A percentile compares a stretch with the other conserved stretches of the same genome.
Evolutionary conservation across 306 rosid species (phyloP).

Genomic region (Glycine tomentella): DNA sequence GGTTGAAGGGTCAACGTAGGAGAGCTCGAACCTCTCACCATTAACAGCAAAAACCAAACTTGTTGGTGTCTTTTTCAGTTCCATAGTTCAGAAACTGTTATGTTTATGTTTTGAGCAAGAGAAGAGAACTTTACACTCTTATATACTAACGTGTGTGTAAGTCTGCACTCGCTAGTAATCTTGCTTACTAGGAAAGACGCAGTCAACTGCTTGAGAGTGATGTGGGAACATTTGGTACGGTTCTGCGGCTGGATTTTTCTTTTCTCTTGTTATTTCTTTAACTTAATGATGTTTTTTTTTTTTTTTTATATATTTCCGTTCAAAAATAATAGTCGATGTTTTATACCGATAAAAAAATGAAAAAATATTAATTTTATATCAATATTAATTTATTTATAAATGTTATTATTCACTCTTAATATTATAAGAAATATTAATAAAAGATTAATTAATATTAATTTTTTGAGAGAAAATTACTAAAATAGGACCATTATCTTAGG

Average conservation of each 20-base stretch:
- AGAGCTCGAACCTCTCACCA: slow-evolving; percentile 68
- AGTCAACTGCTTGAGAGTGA: not conserved
- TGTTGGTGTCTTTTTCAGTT: slow-evolving; percentile 7
- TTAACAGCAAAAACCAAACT: slow-evolving; percentile 73
- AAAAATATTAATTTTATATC: too few relatives aligned
- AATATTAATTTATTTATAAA: too few relatives aligned
- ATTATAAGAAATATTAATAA: too few relatives aligned
- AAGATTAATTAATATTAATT: too few relatives aligned
- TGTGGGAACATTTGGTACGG: not conserved
- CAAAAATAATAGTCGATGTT: too few relatives aligned
- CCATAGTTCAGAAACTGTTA: slow-evolving; percentile 45
- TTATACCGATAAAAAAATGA: too few relatives aligned
- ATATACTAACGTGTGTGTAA: not conserved
- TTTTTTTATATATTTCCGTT: too few relatives aligned
- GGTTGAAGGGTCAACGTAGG: slow-evolving; percentile 66
- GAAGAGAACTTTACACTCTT: not conserved
- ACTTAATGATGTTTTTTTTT: too few relatives aligned
- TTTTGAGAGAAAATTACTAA: too few relatives aligned
- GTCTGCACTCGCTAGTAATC: not conserved
- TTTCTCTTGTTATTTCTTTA: too few relatives aligned
- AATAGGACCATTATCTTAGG: too few relatives aligned
- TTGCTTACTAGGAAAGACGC: not conserved
- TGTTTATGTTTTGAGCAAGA: not conserved
- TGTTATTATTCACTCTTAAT: too few relatives aligned
- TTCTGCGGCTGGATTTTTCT: not conserved